Conservation (phyloP, 805 yeast species). For the Ogataea neopini region DNA sequence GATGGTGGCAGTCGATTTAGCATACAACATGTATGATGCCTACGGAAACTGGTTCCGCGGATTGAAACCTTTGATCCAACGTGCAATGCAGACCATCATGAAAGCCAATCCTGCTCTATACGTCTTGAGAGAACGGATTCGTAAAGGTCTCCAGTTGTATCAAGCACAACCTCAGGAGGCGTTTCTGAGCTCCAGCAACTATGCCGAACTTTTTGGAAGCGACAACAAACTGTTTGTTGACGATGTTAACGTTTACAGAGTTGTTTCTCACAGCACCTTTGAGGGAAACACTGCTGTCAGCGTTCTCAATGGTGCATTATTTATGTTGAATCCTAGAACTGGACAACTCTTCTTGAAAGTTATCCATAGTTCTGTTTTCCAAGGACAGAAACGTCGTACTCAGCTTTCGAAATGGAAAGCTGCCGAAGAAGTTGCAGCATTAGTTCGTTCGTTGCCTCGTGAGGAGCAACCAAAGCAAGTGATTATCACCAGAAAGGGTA, state of each 20-base stretch:
- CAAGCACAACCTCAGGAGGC: conserved; percentile 95
- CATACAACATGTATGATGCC: conserved; percentile 94
- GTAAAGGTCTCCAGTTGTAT: conserved; percentile 91
- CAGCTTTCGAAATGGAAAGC: conserved; percentile 98
- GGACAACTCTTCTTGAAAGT: conserved; percentile 89
- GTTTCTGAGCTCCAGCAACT: conserved; percentile 82
- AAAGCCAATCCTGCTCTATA: conserved; percentile 91
- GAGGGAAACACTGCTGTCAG: conserved; percentile 93
- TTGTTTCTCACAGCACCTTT: conserved; percentile 83
- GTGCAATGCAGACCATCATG: conserved; percentile 92
- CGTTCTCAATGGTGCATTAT: conserved; percentile 91
- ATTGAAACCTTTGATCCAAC: conserved; percentile 82
- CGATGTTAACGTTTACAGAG: conserved; percentile 93
- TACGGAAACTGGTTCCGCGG: conserved; percentile 99
- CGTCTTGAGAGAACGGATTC: conserved; percentile 87
- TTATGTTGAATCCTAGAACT: conserved; percentile 83
- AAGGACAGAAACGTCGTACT: conserved; percentile 92
- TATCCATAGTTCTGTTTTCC: conserved; percentile 93
- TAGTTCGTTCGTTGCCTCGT: conserved; percentile 81
- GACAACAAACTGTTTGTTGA: conserved; percentile 87
- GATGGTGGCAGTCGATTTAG: conserved; percentile 86
- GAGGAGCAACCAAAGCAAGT: conserved; percentile 95
- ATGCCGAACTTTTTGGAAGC: conserved; percentile 82
- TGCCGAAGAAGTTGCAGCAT: conserved; percentile 94
- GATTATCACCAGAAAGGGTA: conserved; percentile 86